phyloP scores from a whole-genome alignment of 2,329 filamentous ascomycete genomes.

The Trichoderma pleuroti region DNA sequence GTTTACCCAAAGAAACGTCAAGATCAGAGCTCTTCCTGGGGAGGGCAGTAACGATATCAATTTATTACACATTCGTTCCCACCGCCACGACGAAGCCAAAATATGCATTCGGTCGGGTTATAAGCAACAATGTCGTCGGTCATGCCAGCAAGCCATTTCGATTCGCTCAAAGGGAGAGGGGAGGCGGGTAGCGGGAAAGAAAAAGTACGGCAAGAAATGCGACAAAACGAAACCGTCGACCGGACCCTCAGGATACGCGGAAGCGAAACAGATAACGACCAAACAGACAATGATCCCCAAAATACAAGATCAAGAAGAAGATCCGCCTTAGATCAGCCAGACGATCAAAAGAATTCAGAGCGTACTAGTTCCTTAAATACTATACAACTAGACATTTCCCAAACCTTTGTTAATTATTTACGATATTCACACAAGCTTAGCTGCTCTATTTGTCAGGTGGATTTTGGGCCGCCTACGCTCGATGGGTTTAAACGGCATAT shows the following conservation, averaged over 20 bases:
- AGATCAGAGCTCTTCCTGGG: neutral
- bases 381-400: neutral
- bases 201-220: too few species aligned
- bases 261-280: too few species aligned
- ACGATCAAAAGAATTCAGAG: too few species aligned
- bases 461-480: constrained; percentile 25
- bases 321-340: too few species aligned
- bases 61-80: neutral
- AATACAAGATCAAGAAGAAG: too few species aligned
- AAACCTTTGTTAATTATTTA: constrained; percentile 26
- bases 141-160: too few species aligned
- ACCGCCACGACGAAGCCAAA: neutral
- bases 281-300: too few species aligned
- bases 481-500: constrained; percentile 29
- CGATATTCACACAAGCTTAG: constrained; percentile 25
- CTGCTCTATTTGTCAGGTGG: constrained; percentile 27
- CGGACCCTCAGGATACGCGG: too few species aligned
- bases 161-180: too few species aligned
- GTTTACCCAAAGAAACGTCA: neutral
- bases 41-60: neutral
- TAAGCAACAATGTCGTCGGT: neutral
- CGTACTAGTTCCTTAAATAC: too few species aligned
- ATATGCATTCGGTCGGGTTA: neutral
- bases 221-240: too few species aligned
- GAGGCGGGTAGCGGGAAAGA: too few species aligned